Percentiles rank a stretch among this genome's conserved stretches.
Evolutionary conservation across 208 protist genomes (phyloP).

Genomic region (Leishmania mexicana): DNA sequence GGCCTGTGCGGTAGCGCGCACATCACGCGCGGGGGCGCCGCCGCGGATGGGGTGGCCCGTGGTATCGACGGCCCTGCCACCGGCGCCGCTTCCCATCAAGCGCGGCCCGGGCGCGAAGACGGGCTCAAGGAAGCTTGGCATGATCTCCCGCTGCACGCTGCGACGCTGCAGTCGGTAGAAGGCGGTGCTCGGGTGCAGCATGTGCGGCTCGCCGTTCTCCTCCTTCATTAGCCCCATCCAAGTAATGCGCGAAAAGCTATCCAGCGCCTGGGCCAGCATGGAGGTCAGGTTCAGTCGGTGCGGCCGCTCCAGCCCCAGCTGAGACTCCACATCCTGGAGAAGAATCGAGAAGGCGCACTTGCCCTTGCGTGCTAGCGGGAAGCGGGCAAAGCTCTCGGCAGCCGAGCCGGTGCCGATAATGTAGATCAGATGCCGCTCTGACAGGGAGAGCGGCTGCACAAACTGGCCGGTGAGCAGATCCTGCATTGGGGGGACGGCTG

Average conservation of each 20-base stretch:
- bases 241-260: conserved; percentile 86
- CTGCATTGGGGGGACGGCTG: conserved; percentile 83
- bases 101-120: conserved; percentile 51
- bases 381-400: conserved; percentile 66
- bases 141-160: conserved; percentile 73
- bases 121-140: conserved; percentile 82
- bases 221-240: conserved; percentile 87
- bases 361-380: conserved; percentile 80
- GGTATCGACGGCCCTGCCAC: conserved; percentile 2
- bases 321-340: conserved; percentile 85
- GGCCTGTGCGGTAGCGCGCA: conserved; percentile 9
- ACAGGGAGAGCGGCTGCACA: conserved; percentile 81
- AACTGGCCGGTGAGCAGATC: conserved; percentile 89
- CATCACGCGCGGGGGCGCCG: neutral
- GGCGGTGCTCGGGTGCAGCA: conserved; percentile 43
- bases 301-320: conserved; percentile 62
- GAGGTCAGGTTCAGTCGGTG: conserved; percentile 69
- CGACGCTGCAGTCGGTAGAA: conserved; percentile 79
- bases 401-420: conserved; percentile 86
- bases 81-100: conserved; percentile 21
- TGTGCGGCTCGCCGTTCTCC: conserved; percentile 66
- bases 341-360: conserved; percentile 75
- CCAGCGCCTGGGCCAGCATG: conserved; percentile 69
- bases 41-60: conserved; percentile 11
- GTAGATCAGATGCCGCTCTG: conserved; percentile 78